Conservation (phyloP, 352 stramenopile species). For the Pythium dissimile region DNA sequence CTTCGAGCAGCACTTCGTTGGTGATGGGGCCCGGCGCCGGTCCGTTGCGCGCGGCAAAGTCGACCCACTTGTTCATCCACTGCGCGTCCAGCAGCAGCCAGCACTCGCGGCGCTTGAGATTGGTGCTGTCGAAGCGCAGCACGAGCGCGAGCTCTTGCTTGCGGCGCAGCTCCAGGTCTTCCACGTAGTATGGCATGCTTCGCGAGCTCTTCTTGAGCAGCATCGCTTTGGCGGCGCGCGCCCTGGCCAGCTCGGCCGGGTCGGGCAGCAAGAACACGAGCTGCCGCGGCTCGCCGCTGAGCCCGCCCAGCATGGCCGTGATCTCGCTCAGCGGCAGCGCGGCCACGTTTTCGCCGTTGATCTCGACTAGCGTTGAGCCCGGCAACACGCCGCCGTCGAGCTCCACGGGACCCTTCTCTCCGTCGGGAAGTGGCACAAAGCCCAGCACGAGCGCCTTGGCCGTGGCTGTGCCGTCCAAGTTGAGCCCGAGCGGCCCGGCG, state of each 20-base stretch:
- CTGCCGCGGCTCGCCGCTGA: slow-evolving; percentile 26
- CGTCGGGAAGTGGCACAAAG: slow-evolving; percentile 55
- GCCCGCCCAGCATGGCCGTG: slow-evolving; percentile 31
- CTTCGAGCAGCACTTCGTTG: slow-evolving; percentile 49
- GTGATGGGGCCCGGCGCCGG: slow-evolving; percentile 51
- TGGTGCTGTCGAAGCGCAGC: slow-evolving; percentile 47
- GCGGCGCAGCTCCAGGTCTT: slow-evolving; percentile 50
- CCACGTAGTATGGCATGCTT: slow-evolving; percentile 31
- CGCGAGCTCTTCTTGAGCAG: slow-evolving; percentile 18
- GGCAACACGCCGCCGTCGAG: slow-evolving; percentile 32
- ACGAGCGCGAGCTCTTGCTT: slow-evolving; percentile 56
- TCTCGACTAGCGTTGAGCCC: slow-evolving; percentile 48
- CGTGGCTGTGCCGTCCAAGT: slow-evolving; percentile 36
- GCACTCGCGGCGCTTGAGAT: slow-evolving; percentile 62
- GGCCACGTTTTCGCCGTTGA: slow-evolving; percentile 65
- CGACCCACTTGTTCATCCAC: slow-evolving; percentile 68
- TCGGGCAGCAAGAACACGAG: slow-evolving; percentile 46
- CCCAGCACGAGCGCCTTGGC: slow-evolving; percentile 52
- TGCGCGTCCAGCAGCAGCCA: slow-evolving; percentile 58
- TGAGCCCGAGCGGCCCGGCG: slow-evolving; percentile 50
- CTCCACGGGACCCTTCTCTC: slow-evolving; percentile 42
- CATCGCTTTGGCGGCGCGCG: not conserved
- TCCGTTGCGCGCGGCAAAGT: slow-evolving; percentile 42
- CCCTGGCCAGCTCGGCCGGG: not conserved
- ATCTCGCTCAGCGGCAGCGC: slow-evolving; percentile 38